Base-by-base conservation (phyloP, 176 grass and related monocot species). In the Carex littledalei region DNA sequence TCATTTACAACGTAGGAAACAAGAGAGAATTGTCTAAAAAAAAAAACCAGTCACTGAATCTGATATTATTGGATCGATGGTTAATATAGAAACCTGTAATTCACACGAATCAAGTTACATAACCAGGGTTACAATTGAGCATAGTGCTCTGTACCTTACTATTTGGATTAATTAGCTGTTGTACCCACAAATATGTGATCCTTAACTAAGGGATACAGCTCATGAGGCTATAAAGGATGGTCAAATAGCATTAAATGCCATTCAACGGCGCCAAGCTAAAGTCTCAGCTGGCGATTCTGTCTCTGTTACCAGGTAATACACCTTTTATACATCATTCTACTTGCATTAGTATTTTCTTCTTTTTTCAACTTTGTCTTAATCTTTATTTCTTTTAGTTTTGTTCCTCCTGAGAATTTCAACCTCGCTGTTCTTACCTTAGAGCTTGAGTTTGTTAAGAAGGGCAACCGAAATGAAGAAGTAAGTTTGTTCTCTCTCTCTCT, bases 221-320 rank as follows among this genome's bases (percentile, higher is more conserved):
- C 96, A 98, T 85, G 91, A 95, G 49, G 90, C 85, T 67, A 73
- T 98, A 75, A 37, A 83, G 16, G 86, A 65, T 70, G 93, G 88
- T 76, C 90, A 84, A 84, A 89, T 98, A 57, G 93, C 93, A 49
- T 80, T 98, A 62, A 98, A 98, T 84, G 96, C 96, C 64, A 94
- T 98, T 78, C 96, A 98, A 66, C 90, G 96, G 74, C 87, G 93
- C 15, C 93, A 98, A 84, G 82, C 93, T 13, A 94, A 93, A 87
- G 96, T 98, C 88, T 98, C 96, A 18, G 70, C 96, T 78, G 96
- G 96, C 8, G 93, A 99, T 94, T 80, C 91, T 16, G 83, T 99
- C 37, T 84, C 85, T 22, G 87, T 95, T 85, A 91, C 83, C 89
- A 94, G 88, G 96, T 99, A 84, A 72, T 72, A 82, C 47, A 81